phyloP scores from a whole-genome alignment of 495 filamentous ascomycete species.

The Penicillium cinerascens region DNA sequence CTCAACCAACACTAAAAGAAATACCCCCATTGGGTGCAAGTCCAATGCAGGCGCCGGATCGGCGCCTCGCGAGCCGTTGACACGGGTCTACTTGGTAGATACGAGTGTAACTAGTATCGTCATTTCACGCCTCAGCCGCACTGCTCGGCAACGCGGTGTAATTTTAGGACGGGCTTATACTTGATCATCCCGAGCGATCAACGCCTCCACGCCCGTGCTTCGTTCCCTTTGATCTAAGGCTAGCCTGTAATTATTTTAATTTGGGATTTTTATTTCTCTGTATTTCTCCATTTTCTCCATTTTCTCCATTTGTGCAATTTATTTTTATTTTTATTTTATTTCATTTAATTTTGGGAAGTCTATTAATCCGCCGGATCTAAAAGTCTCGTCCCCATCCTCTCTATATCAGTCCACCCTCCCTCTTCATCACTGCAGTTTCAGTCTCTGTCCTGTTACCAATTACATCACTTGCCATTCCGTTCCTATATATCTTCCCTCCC shows the following conservation, averaged over 20 bases:
- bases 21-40: background rate
- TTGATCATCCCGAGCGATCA: slow-evolving; percentile 34
- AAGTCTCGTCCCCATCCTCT: slow-evolving; percentile 13
- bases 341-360: slow-evolving; percentile 21
- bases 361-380: slow-evolving; percentile 26
- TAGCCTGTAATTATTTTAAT: slow-evolving; percentile 18
- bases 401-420: slow-evolving; percentile 30
- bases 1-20: background rate
- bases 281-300: slow-evolving; percentile 2
- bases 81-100: slow-evolving; percentile 4
- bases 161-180: slow-evolving; percentile 20
- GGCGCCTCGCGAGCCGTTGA: slow-evolving; percentile 1
- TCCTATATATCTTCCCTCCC: slow-evolving; percentile 15
- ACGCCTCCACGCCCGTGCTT: slow-evolving; percentile 28
- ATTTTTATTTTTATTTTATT: background rate
- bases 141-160: slow-evolving; percentile 7
- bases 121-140: slow-evolving; percentile 26
- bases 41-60: background rate
- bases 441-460: slow-evolving; percentile 11
- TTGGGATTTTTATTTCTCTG: slow-evolving; percentile 8
- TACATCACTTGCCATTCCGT: slow-evolving; percentile 3
- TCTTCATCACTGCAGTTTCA: slow-evolving; percentile 21
- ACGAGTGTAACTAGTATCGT: background rate
- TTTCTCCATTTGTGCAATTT: slow-evolving; percentile 1
- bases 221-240: slow-evolving; percentile 22